Base-by-base conservation (phyloP, 1,284 basidiomycete species). In the Tilletia horrida region DNA sequence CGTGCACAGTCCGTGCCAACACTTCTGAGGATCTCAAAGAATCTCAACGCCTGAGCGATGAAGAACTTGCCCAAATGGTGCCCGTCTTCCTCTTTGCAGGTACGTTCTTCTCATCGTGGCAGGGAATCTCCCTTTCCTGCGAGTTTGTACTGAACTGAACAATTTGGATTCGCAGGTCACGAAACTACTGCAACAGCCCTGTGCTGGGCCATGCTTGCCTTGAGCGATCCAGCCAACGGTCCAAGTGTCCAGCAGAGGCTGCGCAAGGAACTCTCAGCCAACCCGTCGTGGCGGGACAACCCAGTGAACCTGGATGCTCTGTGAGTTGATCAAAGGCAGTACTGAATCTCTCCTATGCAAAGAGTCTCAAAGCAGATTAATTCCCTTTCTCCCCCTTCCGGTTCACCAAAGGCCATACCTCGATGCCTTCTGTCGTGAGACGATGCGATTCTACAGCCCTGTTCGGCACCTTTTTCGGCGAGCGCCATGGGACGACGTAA, bases 161-260 rank as follows among this genome's bases (percentile, higher is more conserved):
- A 21, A 23, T 25, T 27, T 25, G 14, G 23, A n/a, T 59, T 13
- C n/a, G 11, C 55, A 59, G 55, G 55, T 8, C 55, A 59, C 31
- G 55, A 59, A 40, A 59, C 55, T 16, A 35, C 55, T 18, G 55
- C 55, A 4, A 59, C 55, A 16, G 55, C 55, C 6, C 55, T 59
- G 14, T 31, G 27, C 4, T 59, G 55, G 55, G 55, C 55, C 29
- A 59, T 59, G 55, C 55, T 59, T 16, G 55, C 27, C 27, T 27
- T 59, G 13, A 59, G 27, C 25, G 8, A 35, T 7, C 55, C 55
- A 13, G 29, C 13, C 13, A 31, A 31, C 14, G 55, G 55, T 27
- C 27, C 27, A 16, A 35, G 7, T 13, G 35, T 35, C 16, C 55
- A 59, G 16, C 7, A 59, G 31, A 25, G 55, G 14, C 55, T 59